phyloP scores from a whole-genome alignment of 495 filamentous ascomycete species.

The Astrothelium subdiscretum region DNA sequence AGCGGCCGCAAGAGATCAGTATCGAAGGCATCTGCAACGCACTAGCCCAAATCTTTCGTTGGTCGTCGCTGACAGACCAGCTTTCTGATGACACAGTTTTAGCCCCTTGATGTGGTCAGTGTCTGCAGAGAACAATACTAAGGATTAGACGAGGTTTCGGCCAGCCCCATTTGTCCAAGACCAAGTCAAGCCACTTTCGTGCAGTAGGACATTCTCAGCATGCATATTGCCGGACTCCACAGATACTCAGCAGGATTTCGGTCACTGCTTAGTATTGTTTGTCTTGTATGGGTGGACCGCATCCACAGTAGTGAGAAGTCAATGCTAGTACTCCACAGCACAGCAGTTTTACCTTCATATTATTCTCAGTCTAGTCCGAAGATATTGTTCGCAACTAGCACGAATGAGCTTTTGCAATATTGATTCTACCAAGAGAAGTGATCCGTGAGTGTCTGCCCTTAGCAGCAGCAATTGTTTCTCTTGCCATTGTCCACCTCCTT shows the following conservation, averaged over 20 bases:
- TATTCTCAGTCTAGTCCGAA: not conserved
- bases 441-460: no score
- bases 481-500: not conserved
- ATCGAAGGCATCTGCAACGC: no score
- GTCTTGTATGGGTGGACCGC: not conserved
- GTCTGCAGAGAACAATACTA: conserved; percentile 6
- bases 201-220: not conserved
- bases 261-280: not conserved
- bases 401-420: no score
- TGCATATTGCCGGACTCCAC: not conserved
- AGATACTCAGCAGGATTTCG: not conserved
- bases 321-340: not conserved
- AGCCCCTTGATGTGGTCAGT: not conserved
- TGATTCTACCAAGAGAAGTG: no score
- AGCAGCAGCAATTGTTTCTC: not conserved
- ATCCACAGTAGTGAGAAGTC: no score
- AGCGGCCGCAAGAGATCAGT: no score
- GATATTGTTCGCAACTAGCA: not conserved
- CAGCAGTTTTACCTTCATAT: not conserved
- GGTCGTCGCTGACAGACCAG: no score
- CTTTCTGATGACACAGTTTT: not conserved
- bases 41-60: no score
- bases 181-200: not conserved
- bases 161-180: not conserved
- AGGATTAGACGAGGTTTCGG: not conserved